These are phyloP conservation scores for Ophidiomyces ophidiicola DNA, from an alignment of 2,329 filamentous ascomycete genomes.

Conservation along the genomic window DNA sequence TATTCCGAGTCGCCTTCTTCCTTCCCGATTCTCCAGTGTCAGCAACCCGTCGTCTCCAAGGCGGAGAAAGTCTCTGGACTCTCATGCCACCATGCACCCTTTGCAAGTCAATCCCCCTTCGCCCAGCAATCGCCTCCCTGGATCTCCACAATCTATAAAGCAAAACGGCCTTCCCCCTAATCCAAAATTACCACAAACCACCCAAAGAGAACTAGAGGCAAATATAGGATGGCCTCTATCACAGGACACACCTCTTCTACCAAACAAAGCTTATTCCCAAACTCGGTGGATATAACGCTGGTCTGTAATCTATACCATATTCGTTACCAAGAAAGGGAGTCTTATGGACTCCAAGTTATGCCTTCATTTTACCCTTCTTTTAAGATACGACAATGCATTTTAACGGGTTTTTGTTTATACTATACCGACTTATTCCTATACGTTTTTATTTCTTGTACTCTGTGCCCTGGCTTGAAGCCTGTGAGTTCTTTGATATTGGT, in stretches of 20 bases:
- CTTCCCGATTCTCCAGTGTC: background rate
- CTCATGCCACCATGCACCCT: background rate
- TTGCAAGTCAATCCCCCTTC: slow-evolving; percentile 4
- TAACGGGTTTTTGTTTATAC: too few relatives aligned
- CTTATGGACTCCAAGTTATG: too few relatives aligned
- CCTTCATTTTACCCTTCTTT: too few relatives aligned
- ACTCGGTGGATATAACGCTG: slow-evolving; percentile 9
- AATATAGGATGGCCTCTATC: slow-evolving; percentile 5
- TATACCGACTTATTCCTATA: too few relatives aligned
- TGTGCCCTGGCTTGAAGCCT: background rate
- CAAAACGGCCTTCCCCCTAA: background rate
- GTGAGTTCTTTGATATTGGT: background rate
- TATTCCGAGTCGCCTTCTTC: slow-evolving; percentile 1
- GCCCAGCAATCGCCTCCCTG: background rate
- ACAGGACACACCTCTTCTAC: slow-evolving; percentile 1
- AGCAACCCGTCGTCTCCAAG: background rate
- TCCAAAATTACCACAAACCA: slow-evolving; percentile 1
- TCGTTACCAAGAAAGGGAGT: too few relatives aligned
- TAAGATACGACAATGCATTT: too few relatives aligned
- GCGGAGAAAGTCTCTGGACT: background rate
- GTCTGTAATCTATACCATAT: too few relatives aligned
- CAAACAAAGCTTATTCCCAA: slow-evolving; percentile 9
- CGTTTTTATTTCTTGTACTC: background rate
- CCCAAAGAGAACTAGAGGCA: slow-evolving; percentile 2
- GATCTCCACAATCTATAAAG: too few relatives aligned